Conservation (phyloP, 1,284 basidiomycete genomes). For the Tetrapyrgos nigripes region DNA sequence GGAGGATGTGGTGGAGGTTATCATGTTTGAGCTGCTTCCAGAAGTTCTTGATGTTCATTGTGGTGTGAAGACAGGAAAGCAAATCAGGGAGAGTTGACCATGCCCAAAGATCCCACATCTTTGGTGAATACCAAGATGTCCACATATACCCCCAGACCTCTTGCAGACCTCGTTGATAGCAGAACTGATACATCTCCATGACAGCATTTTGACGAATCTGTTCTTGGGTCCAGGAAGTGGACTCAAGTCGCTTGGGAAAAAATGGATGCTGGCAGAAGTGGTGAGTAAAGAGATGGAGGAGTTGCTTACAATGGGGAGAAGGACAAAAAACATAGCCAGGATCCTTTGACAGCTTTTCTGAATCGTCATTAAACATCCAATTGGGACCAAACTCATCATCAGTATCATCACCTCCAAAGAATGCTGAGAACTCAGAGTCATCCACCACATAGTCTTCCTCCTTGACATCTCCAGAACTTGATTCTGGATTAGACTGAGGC, state of each 20-base stretch:
- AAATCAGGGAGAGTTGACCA: constrained; percentile 26
- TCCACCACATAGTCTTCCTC: too few species aligned
- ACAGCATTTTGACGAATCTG: neutral
- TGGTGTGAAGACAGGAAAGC: constrained; percentile 33
- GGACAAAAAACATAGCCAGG: constrained; percentile 9
- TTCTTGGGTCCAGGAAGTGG: too few species aligned
- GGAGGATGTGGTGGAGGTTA: constrained; percentile 31
- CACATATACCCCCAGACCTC: constrained; percentile 30
- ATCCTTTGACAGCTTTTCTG: constrained; percentile 1
- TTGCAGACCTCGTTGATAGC: constrained; percentile 20
- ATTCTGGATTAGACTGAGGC: too few species aligned
- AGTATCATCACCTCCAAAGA: neutral
- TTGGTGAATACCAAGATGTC: too few species aligned
- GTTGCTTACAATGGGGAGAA: too few species aligned
- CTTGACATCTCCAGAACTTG: too few species aligned
- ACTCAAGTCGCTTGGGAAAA: constrained; percentile 7
- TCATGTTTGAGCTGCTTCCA: constrained; percentile 40
- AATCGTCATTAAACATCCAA: constrained; percentile 13
- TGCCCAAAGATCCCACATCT: constrained; percentile 36
- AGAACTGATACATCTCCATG: constrained; percentile 13
- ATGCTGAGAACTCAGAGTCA: neutral
- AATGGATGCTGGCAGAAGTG: constrained; percentile 15
- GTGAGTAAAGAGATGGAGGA: constrained; percentile 5
- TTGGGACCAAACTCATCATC: too few species aligned
- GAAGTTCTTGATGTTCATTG: constrained; percentile 41